A percentile compares a stretch with the other conserved stretches of the same genome.
phyloP scores from a whole-genome alignment of 2,329 filamentous ascomycete genomes.

The Drechslerella coelobrocha region DNA sequence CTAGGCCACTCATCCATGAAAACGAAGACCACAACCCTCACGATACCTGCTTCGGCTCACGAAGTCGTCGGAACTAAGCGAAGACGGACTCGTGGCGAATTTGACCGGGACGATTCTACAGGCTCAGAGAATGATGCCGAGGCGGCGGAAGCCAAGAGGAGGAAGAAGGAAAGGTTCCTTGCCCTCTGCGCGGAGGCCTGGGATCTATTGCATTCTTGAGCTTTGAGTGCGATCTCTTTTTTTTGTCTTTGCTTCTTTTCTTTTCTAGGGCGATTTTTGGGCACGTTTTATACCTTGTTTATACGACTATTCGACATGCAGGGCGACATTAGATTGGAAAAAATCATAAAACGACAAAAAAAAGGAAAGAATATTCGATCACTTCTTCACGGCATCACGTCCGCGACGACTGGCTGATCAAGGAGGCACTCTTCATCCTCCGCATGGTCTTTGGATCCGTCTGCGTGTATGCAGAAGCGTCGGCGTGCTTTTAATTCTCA shows the following conservation, averaged over 20 bases:
- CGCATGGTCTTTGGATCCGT: not conserved
- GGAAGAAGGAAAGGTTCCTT: constrained; percentile 93
- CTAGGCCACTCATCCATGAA: constrained; percentile 59
- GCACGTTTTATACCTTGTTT: constrained; percentile 13
- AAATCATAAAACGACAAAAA: constrained; percentile 14
- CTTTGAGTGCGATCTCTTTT: constrained; percentile 42
- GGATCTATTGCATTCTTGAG: constrained; percentile 94
- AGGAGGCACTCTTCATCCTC: not conserved
- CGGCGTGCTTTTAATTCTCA: constrained; percentile 35
- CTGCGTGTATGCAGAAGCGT: constrained; percentile 4
- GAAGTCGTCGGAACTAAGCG: constrained; percentile 58
- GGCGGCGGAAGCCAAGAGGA: constrained; percentile 78
- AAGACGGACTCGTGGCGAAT: constrained; percentile 83
- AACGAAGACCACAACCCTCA: constrained; percentile 56
- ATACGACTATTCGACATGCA: constrained; percentile 23
- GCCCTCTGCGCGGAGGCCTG: constrained; percentile 85
- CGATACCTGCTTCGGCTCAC: constrained; percentile 54
- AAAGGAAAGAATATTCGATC: constrained; percentile 14
- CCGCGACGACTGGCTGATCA: not conserved
- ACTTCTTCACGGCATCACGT: not conserved
- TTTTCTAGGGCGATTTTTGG: constrained; percentile 40
- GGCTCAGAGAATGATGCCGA: constrained; percentile 51
- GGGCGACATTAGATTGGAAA: constrained; percentile 16
- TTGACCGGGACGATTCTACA: constrained; percentile 80
- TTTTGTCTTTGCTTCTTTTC: constrained; percentile 20